phyloP scores from a whole-genome alignment of 2,329 filamentous ascomycete genomes.

The Hymenoscyphus infarciens region DNA sequence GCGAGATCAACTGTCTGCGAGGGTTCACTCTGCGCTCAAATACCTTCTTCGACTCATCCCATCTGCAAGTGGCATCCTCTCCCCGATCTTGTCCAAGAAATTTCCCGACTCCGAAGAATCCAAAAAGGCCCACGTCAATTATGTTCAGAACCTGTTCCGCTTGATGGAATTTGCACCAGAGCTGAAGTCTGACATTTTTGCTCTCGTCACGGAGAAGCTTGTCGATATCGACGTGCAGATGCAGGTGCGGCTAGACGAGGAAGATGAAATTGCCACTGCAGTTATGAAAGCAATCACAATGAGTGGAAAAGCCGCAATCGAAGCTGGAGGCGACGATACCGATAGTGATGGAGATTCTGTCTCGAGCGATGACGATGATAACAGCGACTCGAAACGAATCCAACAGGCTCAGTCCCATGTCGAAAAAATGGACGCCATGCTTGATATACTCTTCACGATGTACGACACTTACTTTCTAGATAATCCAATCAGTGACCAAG shows the following conservation, averaged over 20 bases:
- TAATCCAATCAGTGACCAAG: conserved; percentile 59
- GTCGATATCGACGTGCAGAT: conserved; percentile 96
- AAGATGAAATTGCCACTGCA: conserved; percentile 78
- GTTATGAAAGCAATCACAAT: conserved; percentile 55
- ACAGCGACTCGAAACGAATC: conserved; percentile 60
- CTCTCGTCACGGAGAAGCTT: conserved; percentile 78
- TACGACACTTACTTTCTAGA: conserved; percentile 71
- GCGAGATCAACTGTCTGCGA: conserved; percentile 60
- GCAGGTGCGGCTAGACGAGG: conserved; percentile 89
- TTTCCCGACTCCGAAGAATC: conserved; percentile 78
- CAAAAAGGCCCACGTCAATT: conserved; percentile 77
- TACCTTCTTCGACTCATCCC: conserved; percentile 80
- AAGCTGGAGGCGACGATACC: conserved; percentile 43
- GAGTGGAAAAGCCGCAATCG: conserved; percentile 47
- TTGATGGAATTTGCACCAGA: conserved; percentile 75
- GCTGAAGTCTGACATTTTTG: conserved; percentile 74
- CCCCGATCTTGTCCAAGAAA: conserved; percentile 60
- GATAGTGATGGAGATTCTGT: conserved; percentile 68
- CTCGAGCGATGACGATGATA: conserved; percentile 68
- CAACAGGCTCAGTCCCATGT: conserved; percentile 76
- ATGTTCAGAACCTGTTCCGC: conserved; percentile 77
- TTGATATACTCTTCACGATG: conserved; percentile 82
- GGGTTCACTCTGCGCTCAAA: conserved; percentile 72
- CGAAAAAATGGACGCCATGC: conserved; percentile 84
- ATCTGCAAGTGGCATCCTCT: conserved; percentile 67